A percentile compares a stretch with the other conserved stretches of the same genome.
Conservation (phyloP, 768 basidiomycete species). For the Hericium rajendrae region DNA sequence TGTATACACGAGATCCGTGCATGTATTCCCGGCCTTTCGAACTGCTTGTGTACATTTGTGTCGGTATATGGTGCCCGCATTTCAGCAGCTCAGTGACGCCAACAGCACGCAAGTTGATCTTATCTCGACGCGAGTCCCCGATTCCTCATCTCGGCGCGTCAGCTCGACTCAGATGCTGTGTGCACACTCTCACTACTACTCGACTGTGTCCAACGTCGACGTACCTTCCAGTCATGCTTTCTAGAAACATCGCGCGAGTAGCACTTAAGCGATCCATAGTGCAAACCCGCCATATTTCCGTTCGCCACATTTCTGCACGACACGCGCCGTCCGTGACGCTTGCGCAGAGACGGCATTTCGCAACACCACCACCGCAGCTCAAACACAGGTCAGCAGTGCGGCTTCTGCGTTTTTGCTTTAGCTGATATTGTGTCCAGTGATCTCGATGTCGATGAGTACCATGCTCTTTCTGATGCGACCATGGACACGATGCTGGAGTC, state of each 20-base stretch:
- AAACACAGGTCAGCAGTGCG: constrained; percentile 1
- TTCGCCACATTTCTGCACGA: background rate
- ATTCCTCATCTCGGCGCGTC: too few relatives aligned
- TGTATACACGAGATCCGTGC: too few relatives aligned
- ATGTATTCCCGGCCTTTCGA: too few relatives aligned
- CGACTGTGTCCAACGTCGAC: too few relatives aligned
- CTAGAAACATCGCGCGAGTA: background rate
- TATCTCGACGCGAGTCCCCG: too few relatives aligned
- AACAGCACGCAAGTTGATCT: background rate
- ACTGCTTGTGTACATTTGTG: background rate
- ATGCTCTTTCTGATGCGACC: constrained; percentile 59
- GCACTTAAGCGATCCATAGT: background rate
- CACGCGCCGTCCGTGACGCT: background rate
- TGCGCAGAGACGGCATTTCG: constrained; percentile 1
- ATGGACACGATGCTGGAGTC: constrained; percentile 72
- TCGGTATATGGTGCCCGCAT: background rate
- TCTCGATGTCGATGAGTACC: constrained; percentile 58
- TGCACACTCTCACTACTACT: too few relatives aligned
- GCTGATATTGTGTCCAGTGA: constrained; percentile 24
- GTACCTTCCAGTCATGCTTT: background rate
- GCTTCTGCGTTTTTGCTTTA: background rate
- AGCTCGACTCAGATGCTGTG: too few relatives aligned
- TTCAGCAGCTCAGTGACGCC: background rate
- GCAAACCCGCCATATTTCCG: background rate
- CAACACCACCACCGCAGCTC: constrained; percentile 11